Conservation (phyloP, 768 basidiomycete genomes). For the Hypholoma fasciculare region DNA sequence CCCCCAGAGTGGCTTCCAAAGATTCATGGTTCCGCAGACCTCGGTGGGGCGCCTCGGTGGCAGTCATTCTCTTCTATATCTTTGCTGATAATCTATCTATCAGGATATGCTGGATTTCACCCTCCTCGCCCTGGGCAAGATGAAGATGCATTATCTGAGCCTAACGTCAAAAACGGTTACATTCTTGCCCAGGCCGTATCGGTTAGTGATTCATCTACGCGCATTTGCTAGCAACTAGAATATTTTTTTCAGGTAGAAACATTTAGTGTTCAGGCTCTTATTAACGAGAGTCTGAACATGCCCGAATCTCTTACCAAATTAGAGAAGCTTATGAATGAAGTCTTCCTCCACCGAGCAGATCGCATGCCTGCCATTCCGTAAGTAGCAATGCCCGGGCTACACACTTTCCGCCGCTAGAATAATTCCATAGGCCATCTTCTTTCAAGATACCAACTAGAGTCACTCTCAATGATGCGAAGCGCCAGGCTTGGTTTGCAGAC, state of each 20-base stretch:
- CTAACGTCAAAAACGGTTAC: constrained; percentile 69
- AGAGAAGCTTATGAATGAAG: constrained; percentile 76
- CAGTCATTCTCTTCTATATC: neutral
- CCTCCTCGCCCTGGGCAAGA: constrained; percentile 76
- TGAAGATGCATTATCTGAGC: constrained; percentile 69
- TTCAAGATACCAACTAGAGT: constrained; percentile 85
- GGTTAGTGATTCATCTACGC: constrained; percentile 37
- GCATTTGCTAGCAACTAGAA: neutral
- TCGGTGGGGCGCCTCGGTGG: constrained; percentile 45
- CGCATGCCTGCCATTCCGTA: constrained; percentile 63
- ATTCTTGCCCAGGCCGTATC: constrained; percentile 51
- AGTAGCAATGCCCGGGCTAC: constrained; percentile 24
- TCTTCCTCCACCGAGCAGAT: constrained; percentile 65
- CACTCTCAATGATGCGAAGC: constrained; percentile 75
- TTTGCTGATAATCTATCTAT: neutral
- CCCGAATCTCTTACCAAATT: constrained; percentile 56
- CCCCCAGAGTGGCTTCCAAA: constrained; percentile 77
- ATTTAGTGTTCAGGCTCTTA: constrained; percentile 56
- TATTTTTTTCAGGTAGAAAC: constrained; percentile 53
- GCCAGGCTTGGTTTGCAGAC: constrained; percentile 82
- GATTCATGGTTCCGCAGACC: constrained; percentile 64
- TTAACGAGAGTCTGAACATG: constrained; percentile 51
- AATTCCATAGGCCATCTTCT: constrained; percentile 48
- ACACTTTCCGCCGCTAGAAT: neutral
- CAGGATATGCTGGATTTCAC: constrained; percentile 77